Conservation (phyloP, 495 filamentous ascomycete genomes). For the Neurospora sp. region DNA sequence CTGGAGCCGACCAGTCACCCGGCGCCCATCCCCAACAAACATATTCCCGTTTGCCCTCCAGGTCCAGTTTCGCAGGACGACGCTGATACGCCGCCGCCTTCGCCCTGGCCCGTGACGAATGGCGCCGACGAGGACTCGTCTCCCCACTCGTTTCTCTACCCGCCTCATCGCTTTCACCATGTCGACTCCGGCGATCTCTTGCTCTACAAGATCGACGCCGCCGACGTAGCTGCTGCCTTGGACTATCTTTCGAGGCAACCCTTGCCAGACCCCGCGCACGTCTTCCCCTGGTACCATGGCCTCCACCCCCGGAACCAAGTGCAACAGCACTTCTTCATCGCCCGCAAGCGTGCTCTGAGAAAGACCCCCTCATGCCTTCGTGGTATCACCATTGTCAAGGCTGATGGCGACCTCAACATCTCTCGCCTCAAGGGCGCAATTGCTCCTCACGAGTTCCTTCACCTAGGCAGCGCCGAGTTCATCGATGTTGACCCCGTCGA, state of each 20-base stretch:
- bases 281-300: constrained; percentile 98
- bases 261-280: constrained; percentile 67
- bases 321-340: constrained; percentile 80
- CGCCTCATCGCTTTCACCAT: constrained; percentile 50
- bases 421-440: constrained; percentile 80
- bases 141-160: constrained; percentile 58
- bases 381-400: constrained; percentile 78
- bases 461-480: constrained; percentile 41
- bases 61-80: constrained; percentile 54
- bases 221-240: constrained; percentile 57
- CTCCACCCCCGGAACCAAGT: constrained; percentile 82
- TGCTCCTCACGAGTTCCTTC: constrained; percentile 65
- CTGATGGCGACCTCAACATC: constrained; percentile 64
- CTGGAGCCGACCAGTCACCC: constrained; percentile 39
- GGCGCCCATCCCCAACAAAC: constrained; percentile 74
- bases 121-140: constrained; percentile 38
- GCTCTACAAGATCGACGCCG: constrained; percentile 63
- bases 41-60: constrained; percentile 74
- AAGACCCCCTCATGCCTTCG: constrained; percentile 72
- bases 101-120: constrained; percentile 22
- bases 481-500: constrained; percentile 71
- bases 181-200: constrained; percentile 46
- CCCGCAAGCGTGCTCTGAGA: constrained; percentile 58
- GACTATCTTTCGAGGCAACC: constrained; percentile 65
- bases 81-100: constrained; percentile 57